These are phyloP conservation scores for Nemophila menziesii DNA, from an alignment of 257 asterid species.

Conservation along the genomic window DNA sequence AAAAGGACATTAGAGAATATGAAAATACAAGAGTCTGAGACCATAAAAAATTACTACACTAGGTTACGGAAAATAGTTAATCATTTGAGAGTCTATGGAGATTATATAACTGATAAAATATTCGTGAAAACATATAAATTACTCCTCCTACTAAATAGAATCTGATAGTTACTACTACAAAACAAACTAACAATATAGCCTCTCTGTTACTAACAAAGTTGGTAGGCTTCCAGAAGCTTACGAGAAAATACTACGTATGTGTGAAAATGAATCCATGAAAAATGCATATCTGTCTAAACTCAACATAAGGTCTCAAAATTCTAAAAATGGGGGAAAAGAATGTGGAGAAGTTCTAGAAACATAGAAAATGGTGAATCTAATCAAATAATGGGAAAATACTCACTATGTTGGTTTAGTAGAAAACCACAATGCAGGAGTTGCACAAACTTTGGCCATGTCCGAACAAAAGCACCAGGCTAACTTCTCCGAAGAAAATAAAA, in stretches of 20 bases:
- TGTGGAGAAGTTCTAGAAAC: neutral
- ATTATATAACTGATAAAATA: neutral
- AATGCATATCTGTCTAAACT: neutral
- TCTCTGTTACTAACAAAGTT: neutral
- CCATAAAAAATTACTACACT: neutral
- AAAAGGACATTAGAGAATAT: neutral
- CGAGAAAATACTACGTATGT: too few species aligned
- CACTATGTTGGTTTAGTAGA: neutral
- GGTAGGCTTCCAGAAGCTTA: constrained; percentile 2
- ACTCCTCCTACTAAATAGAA: neutral
- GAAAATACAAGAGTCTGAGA: neutral
- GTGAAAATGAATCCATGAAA: neutral
- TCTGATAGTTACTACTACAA: neutral
- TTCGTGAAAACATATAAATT: neutral
- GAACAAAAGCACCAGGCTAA: neutral
- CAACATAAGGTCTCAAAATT: neutral
- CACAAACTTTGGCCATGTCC: neutral
- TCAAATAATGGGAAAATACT: neutral
- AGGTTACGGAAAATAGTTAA: neutral
- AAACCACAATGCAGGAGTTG: neutral
- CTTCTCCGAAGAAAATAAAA: neutral
- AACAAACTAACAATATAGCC: neutral
- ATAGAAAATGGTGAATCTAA: neutral
- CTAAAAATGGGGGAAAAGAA: neutral
- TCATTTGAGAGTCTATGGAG: neutral